Conservation (phyloP, 352 stramenopile genomes). For the Globisporangium cederbergense region DNA sequence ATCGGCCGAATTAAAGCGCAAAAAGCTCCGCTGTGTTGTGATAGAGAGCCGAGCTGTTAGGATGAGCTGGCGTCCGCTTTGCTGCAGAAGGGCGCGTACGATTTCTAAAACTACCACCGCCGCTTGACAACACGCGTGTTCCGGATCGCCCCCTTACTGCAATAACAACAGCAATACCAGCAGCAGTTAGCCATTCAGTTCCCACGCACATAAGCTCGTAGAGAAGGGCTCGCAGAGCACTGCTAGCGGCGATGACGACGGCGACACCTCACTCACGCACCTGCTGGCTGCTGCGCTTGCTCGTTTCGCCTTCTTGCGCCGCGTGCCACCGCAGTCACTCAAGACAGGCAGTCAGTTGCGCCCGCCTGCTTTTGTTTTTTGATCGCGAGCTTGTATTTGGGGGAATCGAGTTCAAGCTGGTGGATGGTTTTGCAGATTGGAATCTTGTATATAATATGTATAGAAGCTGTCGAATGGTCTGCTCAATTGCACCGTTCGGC, state of each 20-base stretch:
- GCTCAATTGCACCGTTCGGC: no score
- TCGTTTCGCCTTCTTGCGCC: not conserved
- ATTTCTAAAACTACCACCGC: conserved; percentile 4
- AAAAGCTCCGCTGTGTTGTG: not conserved
- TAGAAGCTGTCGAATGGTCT: no score
- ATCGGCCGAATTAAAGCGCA: not conserved
- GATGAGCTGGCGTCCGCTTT: not conserved
- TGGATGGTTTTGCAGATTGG: no score
- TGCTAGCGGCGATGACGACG: no score
- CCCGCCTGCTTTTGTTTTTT: not conserved
- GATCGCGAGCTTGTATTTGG: not conserved
- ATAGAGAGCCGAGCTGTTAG: not conserved
- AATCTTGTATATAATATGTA: no score
- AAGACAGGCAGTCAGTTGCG: not conserved
- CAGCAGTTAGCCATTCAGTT: not conserved
- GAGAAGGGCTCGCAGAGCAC: not conserved
- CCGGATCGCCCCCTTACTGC: conserved; percentile 4
- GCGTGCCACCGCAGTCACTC: conserved; percentile 1
- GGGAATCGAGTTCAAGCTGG: not conserved
- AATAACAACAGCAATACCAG: not conserved
- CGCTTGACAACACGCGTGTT: conserved; percentile 1
- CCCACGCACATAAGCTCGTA: not conserved
- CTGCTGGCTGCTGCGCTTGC: conserved; percentile 2
- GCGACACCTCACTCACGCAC: not conserved
- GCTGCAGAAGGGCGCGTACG: not conserved